Evolutionary conservation across 2,329 filamentous ascomycete genomes (phyloP).

Genomic region (Aspergillus costaricaensis): DNA sequence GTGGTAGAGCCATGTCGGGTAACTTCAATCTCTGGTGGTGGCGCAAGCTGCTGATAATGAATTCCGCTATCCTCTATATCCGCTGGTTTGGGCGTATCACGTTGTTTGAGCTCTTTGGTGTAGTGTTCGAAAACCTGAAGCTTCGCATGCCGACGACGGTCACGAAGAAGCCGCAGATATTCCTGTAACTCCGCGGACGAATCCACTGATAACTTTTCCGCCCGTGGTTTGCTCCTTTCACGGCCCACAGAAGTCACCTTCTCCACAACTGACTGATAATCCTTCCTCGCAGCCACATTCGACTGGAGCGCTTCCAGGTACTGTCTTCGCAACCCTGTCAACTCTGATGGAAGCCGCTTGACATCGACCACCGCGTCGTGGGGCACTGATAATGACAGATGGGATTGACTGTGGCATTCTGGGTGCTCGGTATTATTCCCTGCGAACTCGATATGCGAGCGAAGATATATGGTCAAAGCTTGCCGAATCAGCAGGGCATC

Average conservation of each 20-base stretch:
- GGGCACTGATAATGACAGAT: slow-evolving; percentile 40
- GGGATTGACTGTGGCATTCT: slow-evolving; percentile 28
- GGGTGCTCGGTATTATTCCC: slow-evolving; percentile 29
- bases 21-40: slow-evolving; percentile 22
- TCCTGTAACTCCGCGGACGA: slow-evolving; percentile 34
- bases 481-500: slow-evolving; percentile 44
- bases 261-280: slow-evolving; percentile 39
- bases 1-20: slow-evolving; percentile 7
- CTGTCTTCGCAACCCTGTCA: slow-evolving; percentile 44
- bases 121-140: slow-evolving; percentile 22
- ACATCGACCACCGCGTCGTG: slow-evolving; percentile 35
- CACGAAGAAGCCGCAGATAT: slow-evolving; percentile 42
- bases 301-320: slow-evolving; percentile 51
- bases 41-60: slow-evolving; percentile 16
- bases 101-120: slow-evolving; percentile 44
- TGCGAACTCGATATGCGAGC: slow-evolving; percentile 37
- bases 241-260: slow-evolving; percentile 32
- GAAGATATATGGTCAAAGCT: slow-evolving; percentile 41
- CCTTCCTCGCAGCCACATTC: slow-evolving; percentile 43
- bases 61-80: slow-evolving; percentile 24
- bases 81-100: slow-evolving; percentile 23
- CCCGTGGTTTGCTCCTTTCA: slow-evolving; percentile 23
- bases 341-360: slow-evolving; percentile 39
- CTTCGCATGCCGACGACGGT: neutral
- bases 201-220: slow-evolving; percentile 18